phyloP scores from a whole-genome alignment of 2,329 filamentous ascomycete species.

The Aspergillus japonicus region DNA sequence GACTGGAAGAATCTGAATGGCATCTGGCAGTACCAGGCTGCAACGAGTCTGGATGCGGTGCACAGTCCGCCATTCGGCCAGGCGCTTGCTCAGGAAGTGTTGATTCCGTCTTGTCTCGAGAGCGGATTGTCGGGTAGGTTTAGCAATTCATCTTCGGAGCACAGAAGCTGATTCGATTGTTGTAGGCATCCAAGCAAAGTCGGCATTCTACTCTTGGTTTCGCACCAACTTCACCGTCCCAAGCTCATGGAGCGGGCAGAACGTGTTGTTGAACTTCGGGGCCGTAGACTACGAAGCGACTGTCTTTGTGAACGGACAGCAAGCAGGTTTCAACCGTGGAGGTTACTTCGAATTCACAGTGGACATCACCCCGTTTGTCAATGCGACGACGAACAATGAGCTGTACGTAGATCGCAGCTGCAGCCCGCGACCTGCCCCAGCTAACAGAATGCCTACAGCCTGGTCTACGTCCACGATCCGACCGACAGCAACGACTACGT shows the following conservation, averaged over 20 bases:
- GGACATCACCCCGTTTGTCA: slow-evolving; percentile 54
- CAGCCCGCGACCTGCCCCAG: not conserved
- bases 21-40: slow-evolving; percentile 48
- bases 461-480: slow-evolving; percentile 67
- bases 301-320: slow-evolving; percentile 58
- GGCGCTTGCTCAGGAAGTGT: slow-evolving; percentile 44
- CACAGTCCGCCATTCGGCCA: slow-evolving; percentile 47
- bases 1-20: slow-evolving; percentile 53
- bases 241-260: slow-evolving; percentile 42
- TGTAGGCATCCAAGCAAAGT: slow-evolving; percentile 39
- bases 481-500: slow-evolving; percentile 58
- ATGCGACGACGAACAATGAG: slow-evolving; percentile 50
- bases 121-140: slow-evolving; percentile 51
- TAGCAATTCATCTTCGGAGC: not conserved
- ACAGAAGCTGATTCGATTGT: not conserved
- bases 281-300: slow-evolving; percentile 54
- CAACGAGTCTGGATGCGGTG: slow-evolving; percentile 39
- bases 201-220: slow-evolving; percentile 48
- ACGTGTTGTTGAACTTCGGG: slow-evolving; percentile 50
- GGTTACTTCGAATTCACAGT: slow-evolving; percentile 63
- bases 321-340: slow-evolving; percentile 56
- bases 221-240: slow-evolving; percentile 51
- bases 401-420: slow-evolving; percentile 44
- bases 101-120: slow-evolving; percentile 56
- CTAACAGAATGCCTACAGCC: slow-evolving; percentile 34